These are phyloP conservation scores for Blastobotrys indianensis DNA, from an alignment of 1,139 yeast species.

Conservation along the genomic window DNA sequence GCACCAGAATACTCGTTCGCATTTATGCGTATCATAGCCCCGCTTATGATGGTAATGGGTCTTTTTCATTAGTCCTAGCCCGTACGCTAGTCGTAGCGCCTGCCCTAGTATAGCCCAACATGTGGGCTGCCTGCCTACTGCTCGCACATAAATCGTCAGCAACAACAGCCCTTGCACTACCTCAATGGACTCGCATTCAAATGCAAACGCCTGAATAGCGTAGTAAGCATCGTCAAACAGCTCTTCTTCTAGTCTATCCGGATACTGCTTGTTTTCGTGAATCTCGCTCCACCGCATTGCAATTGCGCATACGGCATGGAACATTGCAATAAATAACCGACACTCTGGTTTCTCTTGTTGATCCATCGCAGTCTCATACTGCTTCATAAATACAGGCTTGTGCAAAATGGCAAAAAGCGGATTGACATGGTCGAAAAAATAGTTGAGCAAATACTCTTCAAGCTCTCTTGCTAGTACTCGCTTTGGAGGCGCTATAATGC, in stretches of 20 bases:
- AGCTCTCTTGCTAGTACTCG: constrained; percentile 13
- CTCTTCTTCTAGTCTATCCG: constrained; percentile 45
- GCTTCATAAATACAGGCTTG: constrained; percentile 50
- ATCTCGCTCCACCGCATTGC: constrained; percentile 51
- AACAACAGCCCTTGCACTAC: constrained; percentile 59
- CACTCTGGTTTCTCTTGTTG: constrained; percentile 23
- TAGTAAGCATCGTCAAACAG: constrained; percentile 48
- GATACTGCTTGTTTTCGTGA: constrained; percentile 28
- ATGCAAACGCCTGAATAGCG: constrained; percentile 45
- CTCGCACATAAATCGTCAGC: constrained; percentile 48
- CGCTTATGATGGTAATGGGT: constrained; percentile 16
- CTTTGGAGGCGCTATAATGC: constrained; percentile 34
- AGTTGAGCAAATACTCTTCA: constrained; percentile 34
- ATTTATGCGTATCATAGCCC: constrained; percentile 46
- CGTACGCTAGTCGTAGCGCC: constrained; percentile 49
- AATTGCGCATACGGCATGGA: constrained; percentile 47
- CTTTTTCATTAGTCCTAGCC: constrained; percentile 48
- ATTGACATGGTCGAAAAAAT: constrained; percentile 47
- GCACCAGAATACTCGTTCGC: constrained; percentile 52
- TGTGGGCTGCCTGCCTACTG: constrained; percentile 54
- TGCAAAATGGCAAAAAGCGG: constrained; percentile 51
- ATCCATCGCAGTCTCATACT: constrained; percentile 39
- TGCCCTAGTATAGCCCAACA: constrained; percentile 48
- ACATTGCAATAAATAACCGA: constrained; percentile 47
- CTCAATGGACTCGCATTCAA: constrained; percentile 66